Evolutionary conservation across 2,329 filamentous ascomycete genomes (phyloP), one percentile per base, ranked within the genome.

Genomic region (Emergomyces pasteurianus): DNA sequence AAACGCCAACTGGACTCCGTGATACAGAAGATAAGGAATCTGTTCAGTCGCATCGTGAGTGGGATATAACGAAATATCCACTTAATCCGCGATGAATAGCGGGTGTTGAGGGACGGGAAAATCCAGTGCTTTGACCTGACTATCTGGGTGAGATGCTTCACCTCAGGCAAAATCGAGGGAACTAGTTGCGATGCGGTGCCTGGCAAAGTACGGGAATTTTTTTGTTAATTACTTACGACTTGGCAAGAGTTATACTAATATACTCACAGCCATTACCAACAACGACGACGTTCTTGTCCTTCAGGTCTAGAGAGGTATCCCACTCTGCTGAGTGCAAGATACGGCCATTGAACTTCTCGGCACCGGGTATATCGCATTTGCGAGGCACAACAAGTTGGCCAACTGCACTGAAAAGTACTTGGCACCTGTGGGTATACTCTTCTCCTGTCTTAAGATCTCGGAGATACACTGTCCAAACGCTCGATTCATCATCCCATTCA

Each of bases 61-160:
- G 76, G 65, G 0, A 76, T 28, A 60, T 80, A 79, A 1, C 81
- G 72, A 12, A 81, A 63, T 2, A 80, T 63, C 50, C 79, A 77
- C 55, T 77, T 76, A 0, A 83, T 63, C 0, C 79, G 74, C 0
- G 81, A 80, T 0, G 84, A 61, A n/a, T 74, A 71, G 12, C 67
- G 71, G 65, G 82, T 73, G 16, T 70, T 65, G 0, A 67, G n/a
- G 18, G 71, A 69, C 1, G 79, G 77, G 1, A 79, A 74, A 0
- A 83, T 77, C 81, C 82, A 84, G 7, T 82, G 82, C 8, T 81
- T 79, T 6, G 79, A 79, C 26, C 81, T 73, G 75, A 84, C 79
- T 6, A 85, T 67, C 64, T 85, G 82, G 0, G 80, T 82, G 1
- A 85, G 75, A 4, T 78, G 78, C 64, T 79, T 82, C 9, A 78